Evolutionary conservation across 1,284 basidiomycete genomes (phyloP), one percentile per base, ranked within the genome.

Genomic region (Ceratobasidium papillatum): DNA sequence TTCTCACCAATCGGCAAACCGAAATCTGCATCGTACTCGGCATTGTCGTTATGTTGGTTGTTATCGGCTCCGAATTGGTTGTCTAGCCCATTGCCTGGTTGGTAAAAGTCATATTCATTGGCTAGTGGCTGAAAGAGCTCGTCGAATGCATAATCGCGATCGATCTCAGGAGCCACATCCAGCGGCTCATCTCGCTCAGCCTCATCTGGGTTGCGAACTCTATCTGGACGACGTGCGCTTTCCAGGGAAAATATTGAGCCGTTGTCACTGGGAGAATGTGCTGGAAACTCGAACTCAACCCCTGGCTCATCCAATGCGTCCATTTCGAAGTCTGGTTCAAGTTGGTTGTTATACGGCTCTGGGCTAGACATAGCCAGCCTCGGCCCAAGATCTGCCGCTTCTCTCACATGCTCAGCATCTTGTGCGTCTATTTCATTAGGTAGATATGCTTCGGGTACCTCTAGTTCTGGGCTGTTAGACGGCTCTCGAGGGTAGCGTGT

Each of bases 121-220:
- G 34, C 19, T 9, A 43, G 47, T 34, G 27, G 43, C 2, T 65
- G 27, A 36, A 65, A 30, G 2, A 65, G 45, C n/a, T 52, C 32
- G 22, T 65, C 45, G 34, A 65, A 65, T 5, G 43, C 27, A 43
- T 65, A 65, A 22, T 65, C 63, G n/a, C 19, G 45, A 2, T 65
- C 45, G 2, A 51, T 7, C 30, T 51, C 43, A 19, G 14, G 17
- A 22, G 43, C 43, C 8, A 36, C 27, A 22, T 34, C 14, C 17
- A 34, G 9, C 30, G 22, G 9, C 19, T 61, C 19, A 30, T 19
- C 58, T 12, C 19, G 11, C 5, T 41, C 30, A n/a, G 7, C 36
- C 36, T 7, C 8, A 19, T 4, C 34, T 22, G 12, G 30, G 30
- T 12, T 41, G 58, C 22, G 58, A 11, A 61, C 17, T 11, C 58